These are phyloP conservation scores for Boletus mariae DNA, from an alignment of 1,284 basidiomycete species.

Conservation along the genomic window DNA sequence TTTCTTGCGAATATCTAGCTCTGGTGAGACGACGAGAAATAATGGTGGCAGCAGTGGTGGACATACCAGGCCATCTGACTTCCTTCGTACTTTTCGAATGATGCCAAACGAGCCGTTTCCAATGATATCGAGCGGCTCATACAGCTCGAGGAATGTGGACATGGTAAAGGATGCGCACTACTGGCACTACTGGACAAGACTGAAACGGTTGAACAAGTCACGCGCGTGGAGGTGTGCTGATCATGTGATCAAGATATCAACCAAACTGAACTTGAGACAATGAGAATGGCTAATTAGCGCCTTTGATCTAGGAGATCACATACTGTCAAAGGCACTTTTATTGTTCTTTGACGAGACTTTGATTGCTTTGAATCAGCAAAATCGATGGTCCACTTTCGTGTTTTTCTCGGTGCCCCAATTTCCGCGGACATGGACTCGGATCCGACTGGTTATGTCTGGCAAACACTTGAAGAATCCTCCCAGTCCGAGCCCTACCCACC, in stretches of 20 bases:
- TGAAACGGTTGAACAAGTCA: conserved; percentile 29
- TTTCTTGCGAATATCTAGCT: conserved; percentile 83
- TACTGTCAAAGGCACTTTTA: too few relatives aligned
- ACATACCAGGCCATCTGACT: conserved; percentile 80
- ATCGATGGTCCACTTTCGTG: conserved; percentile 31
- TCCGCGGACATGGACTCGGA: conserved; percentile 29
- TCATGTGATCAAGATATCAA: conserved; percentile 28
- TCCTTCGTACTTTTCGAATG: conserved; percentile 88
- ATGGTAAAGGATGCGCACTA: conserved; percentile 16
- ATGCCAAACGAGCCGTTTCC: conserved; percentile 98
- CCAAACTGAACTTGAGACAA: too few relatives aligned
- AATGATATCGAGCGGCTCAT: conserved; percentile 87
- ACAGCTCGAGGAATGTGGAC: conserved; percentile 61
- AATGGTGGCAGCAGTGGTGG: conserved; percentile 6
- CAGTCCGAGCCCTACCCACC: conserved; percentile 33
- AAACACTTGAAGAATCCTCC: conserved; percentile 29
- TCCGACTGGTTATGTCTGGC: conserved; percentile 37
- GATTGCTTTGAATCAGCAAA: not conserved
- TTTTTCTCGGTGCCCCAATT: conserved; percentile 50
- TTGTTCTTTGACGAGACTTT: too few relatives aligned
- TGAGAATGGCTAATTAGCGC: too few relatives aligned
- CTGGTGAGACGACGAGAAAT: conserved; percentile 1
- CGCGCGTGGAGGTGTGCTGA: conserved; percentile 8
- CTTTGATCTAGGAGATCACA: too few relatives aligned
- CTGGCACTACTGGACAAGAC: conserved; percentile 13